Base-by-base conservation (phyloP, 768 basidiomycete genomes). In the Vararia minispora region DNA sequence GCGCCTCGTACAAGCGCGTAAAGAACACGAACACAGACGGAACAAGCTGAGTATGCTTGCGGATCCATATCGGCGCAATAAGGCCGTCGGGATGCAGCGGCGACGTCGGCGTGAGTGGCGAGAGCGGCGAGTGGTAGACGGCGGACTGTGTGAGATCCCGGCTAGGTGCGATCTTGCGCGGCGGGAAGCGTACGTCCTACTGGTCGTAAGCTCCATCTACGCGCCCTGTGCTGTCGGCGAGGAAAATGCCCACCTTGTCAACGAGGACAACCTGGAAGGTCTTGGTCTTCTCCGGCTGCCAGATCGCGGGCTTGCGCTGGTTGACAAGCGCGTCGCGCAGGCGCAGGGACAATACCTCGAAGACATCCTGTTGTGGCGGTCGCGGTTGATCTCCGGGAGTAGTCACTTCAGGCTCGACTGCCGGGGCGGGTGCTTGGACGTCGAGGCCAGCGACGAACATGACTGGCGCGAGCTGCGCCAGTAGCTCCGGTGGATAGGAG, bases 31-130 rank as follows among this genome's bases (percentile, higher is more conserved):
- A 94, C 0, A 97, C 92, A 17, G 87, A 81, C 0, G 95, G 95
- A 0, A 97, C 61, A 23, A 95, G 76, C 1, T 86, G 76, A 0
- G 86, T 86, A 52, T 99, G 95, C 59, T 98, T 99, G 30, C 91
- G 72, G 24, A 98, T 78, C 95, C 95, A 99, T 55, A 98, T 89
- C 1, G 95, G 95, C 3, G 95, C 90, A 37, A 99, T 89, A 38
- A 99, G 62, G 0, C 95, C 95, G 54, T 99, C 95, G 0, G 95
- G 95, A 57, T 89, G 74, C 7, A 95, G 64, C 0, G 95, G 94
- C 0, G 91, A 95, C 1, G 82, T 69, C 0, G 82, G 80, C 0
- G 86, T 86, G 28, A 97, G 62, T 0, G 95, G 95, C 0, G 91
- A 97, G n/a, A 98, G 68, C 0, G 91, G 91, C 0, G 94, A 98